These are phyloP conservation scores for Endocarpon pusillum DNA, from an alignment of 495 filamentous ascomycete genomes.

Conservation along the genomic window DNA sequence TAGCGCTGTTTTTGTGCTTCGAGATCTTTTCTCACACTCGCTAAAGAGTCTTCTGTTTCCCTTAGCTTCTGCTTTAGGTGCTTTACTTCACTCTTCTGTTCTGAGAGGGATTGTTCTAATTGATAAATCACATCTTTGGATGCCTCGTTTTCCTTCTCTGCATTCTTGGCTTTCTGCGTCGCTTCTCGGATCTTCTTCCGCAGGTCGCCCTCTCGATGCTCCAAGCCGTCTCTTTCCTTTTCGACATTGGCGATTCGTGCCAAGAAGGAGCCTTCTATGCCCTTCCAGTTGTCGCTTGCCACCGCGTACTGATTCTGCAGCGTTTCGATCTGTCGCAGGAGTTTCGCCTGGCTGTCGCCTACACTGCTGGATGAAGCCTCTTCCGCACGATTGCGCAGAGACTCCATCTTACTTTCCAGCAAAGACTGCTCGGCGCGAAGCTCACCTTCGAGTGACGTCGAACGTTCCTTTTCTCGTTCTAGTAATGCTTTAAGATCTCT, in stretches of 20 bases:
- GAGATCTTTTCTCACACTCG: conserved; percentile 40
- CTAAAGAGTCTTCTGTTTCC: conserved; percentile 45
- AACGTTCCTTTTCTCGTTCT: conserved; percentile 57
- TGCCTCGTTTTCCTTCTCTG: conserved; percentile 72
- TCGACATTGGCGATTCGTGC: conserved; percentile 59
- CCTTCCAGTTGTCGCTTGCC: conserved; percentile 95
- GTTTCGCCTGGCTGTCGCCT: conserved; percentile 75
- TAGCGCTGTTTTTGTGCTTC: conserved; percentile 51
- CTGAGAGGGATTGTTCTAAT: conserved; percentile 36
- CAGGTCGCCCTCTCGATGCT: conserved; percentile 69
- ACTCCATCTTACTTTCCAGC: conserved; percentile 82
- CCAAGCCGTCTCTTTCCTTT: conserved; percentile 73
- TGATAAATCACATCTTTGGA: conserved; percentile 45
- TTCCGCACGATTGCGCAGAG: conserved; percentile 68
- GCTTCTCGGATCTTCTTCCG: conserved; percentile 72
- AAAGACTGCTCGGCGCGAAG: conserved; percentile 62
- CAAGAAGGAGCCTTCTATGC: conserved; percentile 70
- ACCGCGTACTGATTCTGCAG: conserved; percentile 88
- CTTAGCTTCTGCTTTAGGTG: conserved; percentile 44
- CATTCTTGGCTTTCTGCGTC: conserved; percentile 55
- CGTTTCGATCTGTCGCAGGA: conserved; percentile 87
- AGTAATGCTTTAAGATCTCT: conserved; percentile 50
- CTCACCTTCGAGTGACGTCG: conserved; percentile 54
- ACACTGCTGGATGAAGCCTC: conserved; percentile 70
- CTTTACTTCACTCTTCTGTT: conserved; percentile 46